Evolutionary conservation across 106 monocot genomes (phyloP).

Genomic region (Dactylorhiza incarnata): DNA sequence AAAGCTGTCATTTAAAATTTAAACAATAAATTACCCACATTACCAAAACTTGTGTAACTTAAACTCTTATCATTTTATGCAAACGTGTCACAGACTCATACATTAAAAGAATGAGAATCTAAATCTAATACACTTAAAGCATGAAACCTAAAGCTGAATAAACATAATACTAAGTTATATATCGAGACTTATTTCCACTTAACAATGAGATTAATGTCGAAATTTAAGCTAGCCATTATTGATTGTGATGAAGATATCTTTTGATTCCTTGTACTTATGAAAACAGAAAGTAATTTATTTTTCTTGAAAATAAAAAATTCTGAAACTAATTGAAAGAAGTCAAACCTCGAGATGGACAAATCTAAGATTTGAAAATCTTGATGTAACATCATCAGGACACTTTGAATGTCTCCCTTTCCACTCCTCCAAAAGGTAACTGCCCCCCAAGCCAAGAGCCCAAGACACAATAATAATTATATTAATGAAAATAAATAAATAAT

Average conservation of each 20-base stretch:
- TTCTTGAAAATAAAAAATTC: not conserved
- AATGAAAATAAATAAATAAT: not conserved
- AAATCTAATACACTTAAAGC: not conserved
- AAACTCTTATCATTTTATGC: too few species aligned
- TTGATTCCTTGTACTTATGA: not conserved
- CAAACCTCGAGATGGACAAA: slow-evolving; percentile 59
- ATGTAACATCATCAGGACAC: slow-evolving; percentile 20
- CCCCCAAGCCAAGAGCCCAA: not conserved
- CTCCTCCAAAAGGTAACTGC: slow-evolving; percentile 60
- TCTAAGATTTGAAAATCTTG: slow-evolving; percentile 45
- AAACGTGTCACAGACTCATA: too few species aligned
- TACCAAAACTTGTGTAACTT: too few species aligned
- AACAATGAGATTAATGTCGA: not conserved
- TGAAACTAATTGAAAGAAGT: not conserved
- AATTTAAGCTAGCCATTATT: not conserved
- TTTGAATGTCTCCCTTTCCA: slow-evolving; percentile 57
- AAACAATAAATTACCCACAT: too few species aligned
- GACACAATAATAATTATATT: not conserved
- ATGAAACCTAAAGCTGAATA: not conserved
- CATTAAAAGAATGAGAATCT: too few species aligned
- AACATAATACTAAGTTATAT: not conserved
- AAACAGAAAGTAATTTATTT: not conserved
- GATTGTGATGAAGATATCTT: not conserved
- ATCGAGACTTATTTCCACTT: not conserved
- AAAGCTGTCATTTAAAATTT: too few species aligned